phyloP scores from a whole-genome alignment of 2,329 filamentous ascomycete species.

The Cladorrhinum sp. region DNA sequence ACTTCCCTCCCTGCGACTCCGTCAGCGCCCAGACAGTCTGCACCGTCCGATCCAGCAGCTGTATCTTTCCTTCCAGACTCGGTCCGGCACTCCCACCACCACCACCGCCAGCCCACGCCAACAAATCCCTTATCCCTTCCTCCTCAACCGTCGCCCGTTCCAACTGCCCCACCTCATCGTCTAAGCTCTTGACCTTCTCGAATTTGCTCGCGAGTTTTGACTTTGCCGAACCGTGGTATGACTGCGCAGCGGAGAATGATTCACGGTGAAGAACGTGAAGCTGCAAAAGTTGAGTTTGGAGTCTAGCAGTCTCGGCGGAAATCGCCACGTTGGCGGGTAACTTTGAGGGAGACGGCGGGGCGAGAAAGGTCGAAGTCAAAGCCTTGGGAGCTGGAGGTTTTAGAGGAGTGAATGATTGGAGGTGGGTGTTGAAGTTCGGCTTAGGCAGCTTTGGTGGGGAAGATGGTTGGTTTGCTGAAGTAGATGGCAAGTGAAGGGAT shows the following conservation, averaged over 20 bases:
- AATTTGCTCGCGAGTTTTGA: constrained; percentile 47
- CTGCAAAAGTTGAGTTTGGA: constrained; percentile 65
- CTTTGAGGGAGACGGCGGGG: constrained; percentile 60
- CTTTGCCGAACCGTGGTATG: constrained; percentile 58
- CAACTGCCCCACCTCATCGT: constrained; percentile 33
- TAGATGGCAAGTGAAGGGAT: constrained; percentile 7
- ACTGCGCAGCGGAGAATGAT: constrained; percentile 40
- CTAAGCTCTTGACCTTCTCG: constrained; percentile 34
- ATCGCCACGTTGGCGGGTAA: constrained; percentile 58
- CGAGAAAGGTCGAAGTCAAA: constrained; percentile 54
- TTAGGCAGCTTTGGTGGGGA: constrained; percentile 7
- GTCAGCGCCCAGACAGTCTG: constrained; percentile 56
- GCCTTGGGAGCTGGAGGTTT: constrained; percentile 61
- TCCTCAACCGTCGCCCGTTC: constrained; percentile 46
- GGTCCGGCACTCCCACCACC: too few species aligned
- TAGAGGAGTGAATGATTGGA: constrained; percentile 66
- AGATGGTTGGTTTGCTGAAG: neutral
- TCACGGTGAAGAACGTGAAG: constrained; percentile 62
- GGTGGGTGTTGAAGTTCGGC: constrained; percentile 57
- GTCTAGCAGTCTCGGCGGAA: constrained; percentile 54
- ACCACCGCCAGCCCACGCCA: constrained; percentile 50
- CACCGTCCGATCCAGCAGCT: constrained; percentile 54
- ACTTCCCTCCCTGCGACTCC: constrained; percentile 51
- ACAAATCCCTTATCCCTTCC: constrained; percentile 50
- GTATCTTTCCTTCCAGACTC: constrained; percentile 54